Evolutionary conservation across 805 yeast genomes (phyloP), one percentile per base, ranked within the genome.

Genomic region (Lipomyces orientalis): DNA sequence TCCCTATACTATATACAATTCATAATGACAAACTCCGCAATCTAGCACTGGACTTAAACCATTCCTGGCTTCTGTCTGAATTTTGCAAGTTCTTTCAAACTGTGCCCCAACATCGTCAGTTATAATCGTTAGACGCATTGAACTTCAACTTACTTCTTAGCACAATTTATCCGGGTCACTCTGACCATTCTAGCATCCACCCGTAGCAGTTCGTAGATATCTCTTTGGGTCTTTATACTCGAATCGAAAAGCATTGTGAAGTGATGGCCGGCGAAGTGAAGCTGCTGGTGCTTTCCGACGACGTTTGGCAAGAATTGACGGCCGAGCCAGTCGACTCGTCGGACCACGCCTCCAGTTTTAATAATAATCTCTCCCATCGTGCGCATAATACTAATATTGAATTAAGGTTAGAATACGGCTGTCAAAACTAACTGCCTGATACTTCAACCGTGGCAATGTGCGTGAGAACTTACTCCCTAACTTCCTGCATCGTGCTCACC

Each of bases 131-230:
- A 33, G 31, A 8, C 7, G 22, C 9, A 56, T n/a, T 8, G 19
- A 25, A 4, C 6, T 4, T 25, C 43, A 16, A 16, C 43, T 29
- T 56, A n/a, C 43, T 33, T 56, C 16, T 33, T 56, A 10, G 16
- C 59, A 33, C n/a, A 25, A 34, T 56, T 56, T 29, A 56, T 33
- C 25, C 93, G 83, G 65, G 87, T 85, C 29, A 94, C 86, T 76
- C 97, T 85, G 67, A 94, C 86, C 70, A 95, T 89, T 80, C 98
- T 89, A 35, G 98, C 98, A 78, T 94, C 99, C 68, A 87, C 86
- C 75, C 89, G 87, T 71, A 94, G 80, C 3, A 95, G 87, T 80
- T 97, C 85, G 71, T 88, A 80, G 66, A 95, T 86, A 80, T 93
- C 97, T 60, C 88, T 85, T 78, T 94, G 98, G 8, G 91, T 98